Evolutionary conservation across 2,329 filamentous ascomycete species (phyloP).

Genomic region (Podosphaera aphanis): DNA sequence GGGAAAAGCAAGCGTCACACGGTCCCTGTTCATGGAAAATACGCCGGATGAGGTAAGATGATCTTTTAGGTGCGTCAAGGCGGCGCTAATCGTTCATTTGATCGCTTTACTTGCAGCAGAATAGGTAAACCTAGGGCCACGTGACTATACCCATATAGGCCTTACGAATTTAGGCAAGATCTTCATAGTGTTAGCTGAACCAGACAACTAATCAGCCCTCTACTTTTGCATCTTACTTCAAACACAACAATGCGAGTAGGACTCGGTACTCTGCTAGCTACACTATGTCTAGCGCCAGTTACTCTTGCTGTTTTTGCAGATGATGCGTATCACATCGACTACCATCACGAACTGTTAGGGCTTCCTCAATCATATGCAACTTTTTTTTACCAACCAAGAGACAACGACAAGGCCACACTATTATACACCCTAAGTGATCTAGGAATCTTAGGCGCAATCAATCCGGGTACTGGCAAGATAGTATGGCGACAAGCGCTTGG

Average conservation of each 20-base stretch:
- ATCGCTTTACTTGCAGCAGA: too few relatives aligned
- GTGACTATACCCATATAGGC: too few relatives aligned
- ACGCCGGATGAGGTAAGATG: too few relatives aligned
- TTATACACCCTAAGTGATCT: conserved; percentile 80
- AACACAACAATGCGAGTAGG: conserved; percentile 13
- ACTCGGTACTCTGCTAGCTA: conserved; percentile 11
- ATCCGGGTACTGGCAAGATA: conserved; percentile 61
- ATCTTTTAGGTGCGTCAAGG: too few relatives aligned
- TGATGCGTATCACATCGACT: conserved; percentile 80
- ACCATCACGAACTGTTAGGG: conserved; percentile 75
- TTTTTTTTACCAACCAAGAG: conserved; percentile 78
- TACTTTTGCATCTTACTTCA: too few relatives aligned
- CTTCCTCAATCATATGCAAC: conserved; percentile 61
- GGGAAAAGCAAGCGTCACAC: too few relatives aligned
- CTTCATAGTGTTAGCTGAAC: too few relatives aligned
- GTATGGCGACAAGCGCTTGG: conserved; percentile 69
- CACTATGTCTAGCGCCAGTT: conserved; percentile 13
- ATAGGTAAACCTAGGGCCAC: too few relatives aligned
- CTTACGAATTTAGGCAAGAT: too few relatives aligned
- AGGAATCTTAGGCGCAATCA: conserved; percentile 63
- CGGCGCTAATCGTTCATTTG: too few relatives aligned
- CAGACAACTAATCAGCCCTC: too few relatives aligned
- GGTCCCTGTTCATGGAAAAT: too few relatives aligned
- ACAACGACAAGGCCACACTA: conserved; percentile 63
- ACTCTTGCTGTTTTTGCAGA: conserved; percentile 53